Percentiles rank a stretch among this genome's conserved stretches.
phyloP scores from a whole-genome alignment of 805 yeast species.

The Grigorovia humatica region DNA sequence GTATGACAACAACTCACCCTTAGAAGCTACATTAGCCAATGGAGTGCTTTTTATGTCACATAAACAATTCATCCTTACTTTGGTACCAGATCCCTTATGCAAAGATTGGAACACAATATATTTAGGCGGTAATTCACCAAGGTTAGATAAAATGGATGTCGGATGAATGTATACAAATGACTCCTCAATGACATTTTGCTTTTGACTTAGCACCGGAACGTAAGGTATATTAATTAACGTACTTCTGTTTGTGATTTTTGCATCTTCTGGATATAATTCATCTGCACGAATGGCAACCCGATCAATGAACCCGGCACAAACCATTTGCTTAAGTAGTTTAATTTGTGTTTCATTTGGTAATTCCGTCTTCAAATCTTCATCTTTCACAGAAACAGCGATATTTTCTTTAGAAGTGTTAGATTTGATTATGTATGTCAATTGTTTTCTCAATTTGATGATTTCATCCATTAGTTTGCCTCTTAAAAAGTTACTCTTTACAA shows the following conservation, averaged over 20 bases:
- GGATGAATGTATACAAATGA: constrained; percentile 71
- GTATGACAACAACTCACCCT: constrained; percentile 62
- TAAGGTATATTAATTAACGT: constrained; percentile 56
- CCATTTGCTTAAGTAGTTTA: constrained; percentile 77
- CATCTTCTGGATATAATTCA: constrained; percentile 48
- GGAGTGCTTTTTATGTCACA: constrained; percentile 69
- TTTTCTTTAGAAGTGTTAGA: constrained; percentile 50
- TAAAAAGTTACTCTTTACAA: constrained; percentile 53
- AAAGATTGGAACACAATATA: constrained; percentile 66
- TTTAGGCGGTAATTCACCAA: constrained; percentile 68
- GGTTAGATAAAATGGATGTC: constrained; percentile 46
- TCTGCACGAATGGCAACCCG: constrained; percentile 84
- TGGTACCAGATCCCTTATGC: constrained; percentile 42
- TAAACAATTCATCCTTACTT: constrained; percentile 59
- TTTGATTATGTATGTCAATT: constrained; percentile 65
- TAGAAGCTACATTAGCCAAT: constrained; percentile 65
- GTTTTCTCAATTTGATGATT: constrained; percentile 68
- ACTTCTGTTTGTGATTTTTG: constrained; percentile 47
- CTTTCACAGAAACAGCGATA: constrained; percentile 39
- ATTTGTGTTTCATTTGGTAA: constrained; percentile 64
- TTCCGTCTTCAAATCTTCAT: constrained; percentile 41
- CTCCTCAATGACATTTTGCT: constrained; percentile 35
- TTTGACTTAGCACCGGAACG: constrained; percentile 38
- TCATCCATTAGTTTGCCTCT: constrained; percentile 80
- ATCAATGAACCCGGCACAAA: constrained; percentile 87